Evolutionary conservation across 805 yeast species (phyloP), one percentile per base, ranked within the genome.

Genomic region (Zygotorulaspora florentina): DNA sequence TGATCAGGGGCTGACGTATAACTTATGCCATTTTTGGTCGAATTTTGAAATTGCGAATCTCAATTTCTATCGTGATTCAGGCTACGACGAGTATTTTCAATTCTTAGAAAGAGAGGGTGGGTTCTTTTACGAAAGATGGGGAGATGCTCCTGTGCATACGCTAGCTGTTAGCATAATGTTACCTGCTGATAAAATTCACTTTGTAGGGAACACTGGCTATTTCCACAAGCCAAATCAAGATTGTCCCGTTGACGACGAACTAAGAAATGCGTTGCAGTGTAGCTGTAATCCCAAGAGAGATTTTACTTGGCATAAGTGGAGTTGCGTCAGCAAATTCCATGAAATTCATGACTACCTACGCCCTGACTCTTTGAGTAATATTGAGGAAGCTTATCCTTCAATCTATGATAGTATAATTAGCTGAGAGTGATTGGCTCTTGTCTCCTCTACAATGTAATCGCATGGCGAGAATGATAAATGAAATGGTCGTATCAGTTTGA

Each of bases 101-200:
- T 76, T 71, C 54, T 66, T 91, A 38, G 97, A 93, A 43, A 40
- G 64, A 5, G 68, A 80, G 4, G 87, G 90, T 8, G 97, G 98
- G 0, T 90, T 91, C 60, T 89, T 81, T 73, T 75, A 77, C 45
- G 96, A 93, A 64, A 71, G 99, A 59, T 91, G 98, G 98, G 98
- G 98, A 2, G 98, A 91, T 72, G 96, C 97, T 0, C 96, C 97
- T 0, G 81, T 91, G 7, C 97, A 89, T 62, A 83, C 96, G 0
- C 65, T 93, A 17, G 98, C 93, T 0, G 78, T 85, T 7, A 89
- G 88, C 0, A 73, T 91, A 74, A 72, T 87, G 58, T 68, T 89
- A 30, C 75, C 83, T 46, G 65, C 81, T 2, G 69, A 76, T 2
- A 85, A 89, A 47, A 69, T 91, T 8, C 97, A 91, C 67, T 91